These are phyloP conservation scores for Cryphonectria naterciae DNA, from an alignment of 2,329 filamentous ascomycete genomes.

Conservation along the genomic window DNA sequence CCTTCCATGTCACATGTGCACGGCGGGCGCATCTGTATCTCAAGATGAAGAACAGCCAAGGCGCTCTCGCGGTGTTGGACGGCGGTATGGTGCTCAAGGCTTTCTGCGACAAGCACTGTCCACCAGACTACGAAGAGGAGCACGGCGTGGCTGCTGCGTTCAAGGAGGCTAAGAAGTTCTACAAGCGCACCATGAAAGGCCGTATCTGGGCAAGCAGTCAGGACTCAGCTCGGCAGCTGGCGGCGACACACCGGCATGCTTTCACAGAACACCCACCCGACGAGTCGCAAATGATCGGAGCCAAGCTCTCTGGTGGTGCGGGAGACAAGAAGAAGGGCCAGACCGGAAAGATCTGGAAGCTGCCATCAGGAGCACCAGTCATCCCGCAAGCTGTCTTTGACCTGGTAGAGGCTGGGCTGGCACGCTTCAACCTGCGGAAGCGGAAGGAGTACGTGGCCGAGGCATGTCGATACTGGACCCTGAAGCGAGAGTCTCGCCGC, in stretches of 20 bases:
- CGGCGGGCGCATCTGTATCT: slow-evolving; percentile 84
- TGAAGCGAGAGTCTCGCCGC: slow-evolving; percentile 90
- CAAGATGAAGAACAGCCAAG: slow-evolving; percentile 94
- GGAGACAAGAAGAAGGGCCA: slow-evolving; percentile 78
- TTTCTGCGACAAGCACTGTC: slow-evolving; percentile 94
- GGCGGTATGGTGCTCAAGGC: slow-evolving; percentile 87
- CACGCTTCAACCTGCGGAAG: slow-evolving; percentile 78
- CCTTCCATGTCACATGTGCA: slow-evolving; percentile 96
- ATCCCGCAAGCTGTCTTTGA: slow-evolving; percentile 89
- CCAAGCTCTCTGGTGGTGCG: slow-evolving; percentile 71
- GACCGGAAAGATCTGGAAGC: slow-evolving; percentile 78
- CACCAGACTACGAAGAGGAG: slow-evolving; percentile 83
- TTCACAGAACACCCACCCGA: slow-evolving; percentile 73
- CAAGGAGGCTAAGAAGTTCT: slow-evolving; percentile 83
- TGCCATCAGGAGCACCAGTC: slow-evolving; percentile 92
- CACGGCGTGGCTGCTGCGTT: slow-evolving; percentile 82
- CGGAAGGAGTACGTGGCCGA: slow-evolving; percentile 92
- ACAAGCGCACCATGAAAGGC: slow-evolving; percentile 85
- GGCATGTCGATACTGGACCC: slow-evolving; percentile 95
- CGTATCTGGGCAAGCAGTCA: slow-evolving; percentile 92
- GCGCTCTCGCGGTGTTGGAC: slow-evolving; percentile 74
- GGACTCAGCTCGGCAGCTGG: slow-evolving; percentile 77
- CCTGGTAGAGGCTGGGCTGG: slow-evolving; percentile 80
- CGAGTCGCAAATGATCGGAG: slow-evolving; percentile 82
- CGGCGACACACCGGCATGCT: slow-evolving; percentile 69